phyloP scores from a whole-genome alignment of 129 eudicot species.

The Calendula officinalis region DNA sequence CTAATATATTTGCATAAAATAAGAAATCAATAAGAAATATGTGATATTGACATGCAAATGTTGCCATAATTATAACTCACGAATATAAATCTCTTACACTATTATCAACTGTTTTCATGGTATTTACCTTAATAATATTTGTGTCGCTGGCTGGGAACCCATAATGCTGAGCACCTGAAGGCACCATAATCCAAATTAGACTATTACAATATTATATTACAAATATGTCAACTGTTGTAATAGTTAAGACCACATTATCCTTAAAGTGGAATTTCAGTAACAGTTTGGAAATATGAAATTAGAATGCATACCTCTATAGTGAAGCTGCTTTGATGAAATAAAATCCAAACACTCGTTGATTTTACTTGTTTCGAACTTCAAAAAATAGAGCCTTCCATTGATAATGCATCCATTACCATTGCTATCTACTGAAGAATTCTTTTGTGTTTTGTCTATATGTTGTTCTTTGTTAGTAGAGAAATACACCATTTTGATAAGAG shows the following conservation, averaged over 20 bases:
- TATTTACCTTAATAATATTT: slow-evolving; percentile 61
- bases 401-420: slow-evolving; percentile 31
- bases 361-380: slow-evolving; percentile 79
- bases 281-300: background rate
- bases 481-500: slow-evolving; percentile 87
- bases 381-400: slow-evolving; percentile 66
- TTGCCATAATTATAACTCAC: slow-evolving; percentile 9
- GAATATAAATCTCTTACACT: background rate
- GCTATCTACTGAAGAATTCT: slow-evolving; percentile 28
- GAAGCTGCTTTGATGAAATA: slow-evolving; percentile 66
- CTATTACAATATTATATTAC: background rate
- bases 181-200: slow-evolving; percentile 24
- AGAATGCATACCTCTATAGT: slow-evolving; percentile 46
- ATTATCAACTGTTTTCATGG: slow-evolving; percentile 13
- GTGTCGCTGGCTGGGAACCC: slow-evolving; percentile 38
- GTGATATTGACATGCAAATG: background rate
- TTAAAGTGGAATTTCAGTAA: background rate
- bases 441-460: slow-evolving; percentile 23
- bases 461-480: slow-evolving; percentile 48
- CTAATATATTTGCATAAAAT: slow-evolving; percentile 21
- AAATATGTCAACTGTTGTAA: background rate
- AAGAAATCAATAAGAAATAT: slow-evolving; percentile 18
- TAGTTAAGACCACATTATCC: background rate
- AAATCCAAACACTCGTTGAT: slow-evolving; percentile 75
- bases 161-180: slow-evolving; percentile 52